These are phyloP conservation scores for Serendipita sp. DNA, from an alignment of 1,284 basidiomycete genomes.

Conservation along the genomic window DNA sequence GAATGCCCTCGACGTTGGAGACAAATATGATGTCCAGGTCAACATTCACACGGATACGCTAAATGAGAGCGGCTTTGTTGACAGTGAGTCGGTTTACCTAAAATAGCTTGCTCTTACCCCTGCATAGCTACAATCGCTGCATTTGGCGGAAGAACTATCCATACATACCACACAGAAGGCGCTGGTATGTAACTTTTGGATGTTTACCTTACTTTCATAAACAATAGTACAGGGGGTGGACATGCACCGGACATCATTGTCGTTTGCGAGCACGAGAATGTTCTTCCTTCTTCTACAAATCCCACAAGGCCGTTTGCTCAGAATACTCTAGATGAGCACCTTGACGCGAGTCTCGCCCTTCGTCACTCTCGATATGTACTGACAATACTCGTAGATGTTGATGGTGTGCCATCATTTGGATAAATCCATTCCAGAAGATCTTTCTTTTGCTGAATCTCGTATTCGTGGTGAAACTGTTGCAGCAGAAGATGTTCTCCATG, in stretches of 20 bases:
- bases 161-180: constrained; percentile 95
- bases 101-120: constrained; percentile 15
- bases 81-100: constrained; percentile 36
- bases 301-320: constrained; percentile 85
- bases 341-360: constrained; percentile 52
- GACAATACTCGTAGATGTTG: constrained; percentile 56
- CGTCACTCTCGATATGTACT: not conserved
- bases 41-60: constrained; percentile 97
- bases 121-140: constrained; percentile 70
- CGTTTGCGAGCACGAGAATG: constrained; percentile 80
- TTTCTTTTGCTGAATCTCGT: constrained; percentile 93
- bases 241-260: constrained; percentile 98
- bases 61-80: constrained; percentile 88
- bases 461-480: constrained; percentile 95
- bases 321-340: constrained; percentile 94
- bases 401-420: constrained; percentile 95
- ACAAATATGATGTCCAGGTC: constrained; percentile 92
- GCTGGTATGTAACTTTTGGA: constrained; percentile 44
- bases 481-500: constrained; percentile 94
- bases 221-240: constrained; percentile 52
- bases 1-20: constrained; percentile 68
- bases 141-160: constrained; percentile 84
- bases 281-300: constrained; percentile 95
- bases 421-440: constrained; percentile 79
- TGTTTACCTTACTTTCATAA: not conserved